Evolutionary conservation across 306 rosid genomes (phyloP), one percentile per base, ranked within the genome.

Genomic region (Trifolium pratense): DNA sequence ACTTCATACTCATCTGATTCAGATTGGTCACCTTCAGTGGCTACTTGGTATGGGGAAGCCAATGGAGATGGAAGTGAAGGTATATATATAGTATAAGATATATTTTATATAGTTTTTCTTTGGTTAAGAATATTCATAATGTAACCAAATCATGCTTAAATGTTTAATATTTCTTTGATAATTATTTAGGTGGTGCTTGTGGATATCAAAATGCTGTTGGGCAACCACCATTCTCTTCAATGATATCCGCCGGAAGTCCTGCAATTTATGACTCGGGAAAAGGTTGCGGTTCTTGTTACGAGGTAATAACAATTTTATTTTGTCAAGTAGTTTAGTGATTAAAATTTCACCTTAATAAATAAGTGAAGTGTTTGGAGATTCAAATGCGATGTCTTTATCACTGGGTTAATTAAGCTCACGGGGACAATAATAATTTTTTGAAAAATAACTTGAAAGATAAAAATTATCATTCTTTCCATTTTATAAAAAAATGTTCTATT

Each of bases 261-360:
- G 76, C 85, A 2, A 62, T 93, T 65, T 93, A 25, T 74, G 58
- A 83, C 4, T 68, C 83, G 0, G 98, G 96, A 39, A 67, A 81
- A 83, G 97, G 88, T 11, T 93, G 98, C 52, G 98, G 98, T 20
- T 80, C 88, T 63, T 93, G 98, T 57, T 93, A 91, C 68, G 49
- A 43, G 49, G 49, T 43, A 14, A 13, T 43, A 3, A 13, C 0
- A 42, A 0, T 43, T n/a, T n/a, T n/a, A n/a, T n/a, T n/a, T n/a
- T n/a, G n/a, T n/a, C n/a, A n/a, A n/a, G n/a, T n/a, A n/a, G n/a
- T n/a, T n/a, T n/a, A n/a, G n/a, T n/a, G n/a, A n/a, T n/a, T n/a
- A n/a, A n/a, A n/a, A n/a, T n/a, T n/a, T n/a, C n/a, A n/a, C n/a
- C n/a, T n/a, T n/a, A n/a, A n/a, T n/a, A n/a, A n/a, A n/a, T n/a